Conservation (phyloP, 768 basidiomycete species). For the Melanogaster broomeanus region DNA sequence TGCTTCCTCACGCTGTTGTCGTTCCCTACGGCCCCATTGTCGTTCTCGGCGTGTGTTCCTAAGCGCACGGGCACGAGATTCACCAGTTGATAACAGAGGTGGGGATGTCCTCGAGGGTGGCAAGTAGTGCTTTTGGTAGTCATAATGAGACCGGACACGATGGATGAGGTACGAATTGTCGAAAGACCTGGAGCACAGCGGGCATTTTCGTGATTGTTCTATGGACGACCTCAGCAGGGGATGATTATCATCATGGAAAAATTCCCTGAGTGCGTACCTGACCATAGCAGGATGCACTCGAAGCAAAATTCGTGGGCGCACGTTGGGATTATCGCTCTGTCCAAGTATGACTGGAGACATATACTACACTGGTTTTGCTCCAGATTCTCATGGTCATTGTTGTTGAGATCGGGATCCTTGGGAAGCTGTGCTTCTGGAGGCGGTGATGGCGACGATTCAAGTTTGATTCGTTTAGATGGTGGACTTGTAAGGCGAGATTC, state of each 20-base stretch:
- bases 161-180: slow-evolving; percentile 78
- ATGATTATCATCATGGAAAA: background rate
- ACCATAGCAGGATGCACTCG: slow-evolving; percentile 86
- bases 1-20: slow-evolving; percentile 52
- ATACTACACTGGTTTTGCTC: slow-evolving; percentile 73
- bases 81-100: slow-evolving; percentile 30
- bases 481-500: slow-evolving; percentile 3
- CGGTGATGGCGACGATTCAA: slow-evolving; percentile 28
- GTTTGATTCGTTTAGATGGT: slow-evolving; percentile 41
- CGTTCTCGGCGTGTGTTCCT: slow-evolving; percentile 41
- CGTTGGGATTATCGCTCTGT: slow-evolving; percentile 78
- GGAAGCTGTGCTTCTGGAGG: background rate
- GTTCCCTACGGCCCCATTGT: slow-evolving; percentile 56
- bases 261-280: slow-evolving; percentile 49
- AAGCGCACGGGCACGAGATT: slow-evolving; percentile 29
- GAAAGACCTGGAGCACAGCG: slow-evolving; percentile 67
- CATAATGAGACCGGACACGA: slow-evolving; percentile 71
- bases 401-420: slow-evolving; percentile 1
- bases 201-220: slow-evolving; percentile 82
- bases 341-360: slow-evolving; percentile 75
- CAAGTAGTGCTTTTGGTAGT: slow-evolving; percentile 81
- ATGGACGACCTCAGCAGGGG: background rate
- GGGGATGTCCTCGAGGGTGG: slow-evolving; percentile 60
- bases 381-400: background rate
- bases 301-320: slow-evolving; percentile 97